Conservation (phyloP, 2,329 filamentous ascomycete species). For the Canariomyces notabilis region DNA sequence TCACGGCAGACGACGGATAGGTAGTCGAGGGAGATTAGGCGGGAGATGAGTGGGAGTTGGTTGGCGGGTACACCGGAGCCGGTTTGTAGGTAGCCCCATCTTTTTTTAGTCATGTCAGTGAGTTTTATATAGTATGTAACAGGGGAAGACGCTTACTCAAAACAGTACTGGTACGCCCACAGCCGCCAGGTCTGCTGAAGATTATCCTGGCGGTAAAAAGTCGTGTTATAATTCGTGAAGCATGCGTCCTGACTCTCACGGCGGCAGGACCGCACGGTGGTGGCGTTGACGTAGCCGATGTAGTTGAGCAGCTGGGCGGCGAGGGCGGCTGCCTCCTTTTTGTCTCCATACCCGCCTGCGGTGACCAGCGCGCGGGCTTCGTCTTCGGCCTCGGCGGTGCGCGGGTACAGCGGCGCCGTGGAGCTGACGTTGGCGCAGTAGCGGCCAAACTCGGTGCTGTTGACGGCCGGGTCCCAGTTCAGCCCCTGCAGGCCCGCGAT, state of each 20-base stretch:
- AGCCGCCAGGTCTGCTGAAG: constrained; percentile 39
- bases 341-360: constrained; percentile 37
- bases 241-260: constrained; percentile 34
- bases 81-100: constrained; percentile 76
- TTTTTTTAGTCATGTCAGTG: constrained; percentile 28
- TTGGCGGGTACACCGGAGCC: constrained; percentile 62
- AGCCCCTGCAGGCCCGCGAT: constrained; percentile 42
- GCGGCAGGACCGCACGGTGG: constrained; percentile 22
- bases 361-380: constrained; percentile 37
- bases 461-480: constrained; percentile 50
- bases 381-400: constrained; percentile 30
- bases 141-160: constrained; percentile 37
- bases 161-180: constrained; percentile 53
- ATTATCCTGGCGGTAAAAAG: constrained; percentile 32
- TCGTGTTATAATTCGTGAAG: constrained; percentile 32
- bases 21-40: constrained; percentile 61
- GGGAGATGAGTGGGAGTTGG: constrained; percentile 66
- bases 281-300: constrained; percentile 40
- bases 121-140: constrained; percentile 19
- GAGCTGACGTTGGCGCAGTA: constrained; percentile 47
- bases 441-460: constrained; percentile 36
- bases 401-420: constrained; percentile 37
- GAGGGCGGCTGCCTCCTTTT: constrained; percentile 35
- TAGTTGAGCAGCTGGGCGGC: constrained; percentile 47
- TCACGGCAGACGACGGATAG: constrained; percentile 56